Base-by-base conservation (phyloP, 352 stramenopile genomes). In the Phytophthora colocasiae region DNA sequence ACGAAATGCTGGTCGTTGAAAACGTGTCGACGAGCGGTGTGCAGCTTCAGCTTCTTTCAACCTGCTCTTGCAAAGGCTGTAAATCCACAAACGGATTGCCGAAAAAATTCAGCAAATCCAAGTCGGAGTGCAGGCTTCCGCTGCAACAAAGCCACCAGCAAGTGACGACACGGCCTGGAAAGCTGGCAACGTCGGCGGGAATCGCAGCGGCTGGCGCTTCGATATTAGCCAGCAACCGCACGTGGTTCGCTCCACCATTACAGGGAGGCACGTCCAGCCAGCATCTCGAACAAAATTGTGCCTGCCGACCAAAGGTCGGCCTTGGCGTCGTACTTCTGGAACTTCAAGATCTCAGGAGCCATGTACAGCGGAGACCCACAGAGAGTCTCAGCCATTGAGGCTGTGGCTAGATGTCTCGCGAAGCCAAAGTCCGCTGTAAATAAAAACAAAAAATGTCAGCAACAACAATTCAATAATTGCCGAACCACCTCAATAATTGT, bases 361-460 rank as follows among this genome's bases (percentile, higher is more conserved):
- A 99, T 99, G 69, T 99, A 99, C 40, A 99, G 66, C 14, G 97
- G 97, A 15, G 89, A 97, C 0, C 97, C 97, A 65, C 95, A 99
- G 34, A 99, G 85, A 6, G 95, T 99, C 80, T 99, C 96, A 6
- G 97, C 97, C 67, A 99, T 81, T 1, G 93, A 96, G 4, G 93
- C 77, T 12, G 87, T 89, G 29, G 89, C 89, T 50, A 99, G 77
- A 71, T 98, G 95, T 17, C 96, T 72, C 3, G 97, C 97, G 81
- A 99, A 99, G 6, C 97, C 97, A 91, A 99, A 99, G 71, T 99
- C 96, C 8, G 95, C 96, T 85, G 47, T n/a, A 46, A 22, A 15
- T 27, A 56, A 43, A 56, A 15, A 54, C 31, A 38, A 39, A 34
- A 44, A 58, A 29, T 52, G 70, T 49, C 40, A 63, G 12, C 63